These are phyloP conservation scores for Ustilago shanxiensis DNA, from an alignment of 1,284 basidiomycete genomes.

Conservation along the genomic window DNA sequence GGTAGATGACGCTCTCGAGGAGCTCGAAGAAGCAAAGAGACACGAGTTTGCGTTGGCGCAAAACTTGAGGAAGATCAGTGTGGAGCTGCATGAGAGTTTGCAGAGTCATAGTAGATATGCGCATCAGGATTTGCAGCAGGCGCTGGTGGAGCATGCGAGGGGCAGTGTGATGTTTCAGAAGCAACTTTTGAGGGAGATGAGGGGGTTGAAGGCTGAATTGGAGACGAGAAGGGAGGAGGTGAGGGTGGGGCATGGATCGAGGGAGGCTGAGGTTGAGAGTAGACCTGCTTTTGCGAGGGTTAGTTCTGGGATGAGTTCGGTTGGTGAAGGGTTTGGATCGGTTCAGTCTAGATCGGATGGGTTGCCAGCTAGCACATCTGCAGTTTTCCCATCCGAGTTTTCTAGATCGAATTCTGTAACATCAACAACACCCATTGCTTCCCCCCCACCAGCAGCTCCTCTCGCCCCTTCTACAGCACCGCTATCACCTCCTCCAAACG, in stretches of 20 bases:
- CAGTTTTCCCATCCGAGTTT: conserved; percentile 8
- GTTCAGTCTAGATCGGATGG: conserved; percentile 13
- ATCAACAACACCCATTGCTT: neutral
- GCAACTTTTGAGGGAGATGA: conserved; percentile 48
- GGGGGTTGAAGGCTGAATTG: conserved; percentile 38
- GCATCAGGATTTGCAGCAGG: conserved; percentile 62
- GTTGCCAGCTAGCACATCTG: neutral
- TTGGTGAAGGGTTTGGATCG: neutral
- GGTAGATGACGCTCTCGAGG: conserved; percentile 59
- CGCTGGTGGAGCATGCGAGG: conserved; percentile 56
- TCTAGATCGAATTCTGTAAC: conserved; percentile 7
- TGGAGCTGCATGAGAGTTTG: conserved; percentile 52
- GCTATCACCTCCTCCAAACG: conserved; percentile 6
- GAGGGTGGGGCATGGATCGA: neutral
- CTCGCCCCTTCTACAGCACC: neutral
- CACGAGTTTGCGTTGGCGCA: conserved; percentile 52
- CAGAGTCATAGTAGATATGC: conserved; percentile 60
- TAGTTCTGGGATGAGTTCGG: conserved; percentile 13
- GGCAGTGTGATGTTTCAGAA: conserved; percentile 49
- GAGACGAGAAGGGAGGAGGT: conserved; percentile 14
- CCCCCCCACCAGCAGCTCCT: neutral
- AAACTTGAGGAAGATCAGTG: conserved; percentile 50
- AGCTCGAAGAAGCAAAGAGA: conserved; percentile 61
- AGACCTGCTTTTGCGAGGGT: conserved; percentile 20
- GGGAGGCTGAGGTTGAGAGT: neutral